A percentile compares a stretch with the other conserved stretches of the same genome.
Evolutionary conservation across 108 stramenopile genomes (phyloP).

Genomic region (Stephanodiscus triporus): DNA sequence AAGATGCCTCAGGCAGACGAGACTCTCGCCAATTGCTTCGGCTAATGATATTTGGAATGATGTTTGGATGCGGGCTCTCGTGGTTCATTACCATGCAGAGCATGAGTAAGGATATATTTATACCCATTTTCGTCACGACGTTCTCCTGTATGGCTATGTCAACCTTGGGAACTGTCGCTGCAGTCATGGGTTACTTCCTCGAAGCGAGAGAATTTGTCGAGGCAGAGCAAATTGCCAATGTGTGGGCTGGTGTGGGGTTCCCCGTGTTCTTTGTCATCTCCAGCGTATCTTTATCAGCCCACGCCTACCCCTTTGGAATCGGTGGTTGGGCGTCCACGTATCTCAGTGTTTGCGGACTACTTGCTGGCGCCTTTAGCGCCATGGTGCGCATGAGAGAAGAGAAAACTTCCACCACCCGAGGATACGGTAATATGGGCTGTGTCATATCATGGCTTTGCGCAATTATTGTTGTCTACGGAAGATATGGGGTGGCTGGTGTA

Average conservation of each 20-base stretch:
- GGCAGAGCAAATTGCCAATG: conserved; percentile 63
- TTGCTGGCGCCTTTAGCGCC: conserved; percentile 55
- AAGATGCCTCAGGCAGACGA: conserved; percentile 61
- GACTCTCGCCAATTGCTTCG: conserved; percentile 70
- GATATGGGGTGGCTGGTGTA: conserved; percentile 72
- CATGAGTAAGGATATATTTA: conserved; percentile 71
- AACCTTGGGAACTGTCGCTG: conserved; percentile 73
- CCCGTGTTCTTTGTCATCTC: conserved; percentile 61
- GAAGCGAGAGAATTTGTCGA: conserved; percentile 73
- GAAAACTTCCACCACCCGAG: conserved; percentile 59
- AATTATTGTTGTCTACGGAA: conserved; percentile 61
- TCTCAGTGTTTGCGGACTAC: conserved; percentile 57
- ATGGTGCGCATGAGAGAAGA: conserved; percentile 50
- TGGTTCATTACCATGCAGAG: conserved; percentile 80
- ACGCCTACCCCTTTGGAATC: conserved; percentile 63
- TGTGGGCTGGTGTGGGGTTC: conserved; percentile 62
- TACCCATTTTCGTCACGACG: conserved; percentile 59
- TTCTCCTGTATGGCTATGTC: conserved; percentile 70
- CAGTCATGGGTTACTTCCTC: conserved; percentile 76
- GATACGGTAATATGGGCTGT: conserved; percentile 66
- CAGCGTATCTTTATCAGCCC: conserved; percentile 37
- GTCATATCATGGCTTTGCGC: conserved; percentile 61
- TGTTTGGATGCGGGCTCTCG: conserved; percentile 81
- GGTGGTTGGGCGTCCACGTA: conserved; percentile 80
- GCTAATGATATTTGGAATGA: conserved; percentile 75